These are phyloP conservation scores for Chenopodium quinoa DNA, from an alignment of 148 eudicot genomes.

Conservation along the genomic window DNA sequence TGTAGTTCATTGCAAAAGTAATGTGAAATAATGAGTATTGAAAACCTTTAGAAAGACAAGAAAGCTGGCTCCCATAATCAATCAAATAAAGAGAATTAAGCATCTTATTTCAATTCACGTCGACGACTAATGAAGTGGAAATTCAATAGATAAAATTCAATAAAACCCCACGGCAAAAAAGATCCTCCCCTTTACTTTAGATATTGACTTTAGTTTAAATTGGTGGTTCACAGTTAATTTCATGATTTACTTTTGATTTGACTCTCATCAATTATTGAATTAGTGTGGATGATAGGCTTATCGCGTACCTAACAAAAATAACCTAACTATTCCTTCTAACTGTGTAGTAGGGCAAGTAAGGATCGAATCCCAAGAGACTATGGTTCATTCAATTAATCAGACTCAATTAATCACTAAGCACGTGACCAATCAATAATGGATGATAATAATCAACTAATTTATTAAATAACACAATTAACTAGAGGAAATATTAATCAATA, in stretches of 20 bases:
- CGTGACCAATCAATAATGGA: too few relatives aligned
- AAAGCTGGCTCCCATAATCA: conserved; percentile 1
- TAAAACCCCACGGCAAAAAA: background rate
- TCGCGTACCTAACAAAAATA: too few relatives aligned
- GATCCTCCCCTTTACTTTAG: background rate
- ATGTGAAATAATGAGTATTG: background rate
- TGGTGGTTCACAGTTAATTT: background rate
- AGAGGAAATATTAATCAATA: too few relatives aligned
- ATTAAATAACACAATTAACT: too few relatives aligned
- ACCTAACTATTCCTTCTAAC: too few relatives aligned
- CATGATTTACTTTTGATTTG: background rate
- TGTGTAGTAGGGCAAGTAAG: too few relatives aligned
- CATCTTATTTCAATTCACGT: background rate
- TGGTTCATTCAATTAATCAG: too few relatives aligned
- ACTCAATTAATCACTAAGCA: too few relatives aligned
- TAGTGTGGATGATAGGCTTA: too few relatives aligned
- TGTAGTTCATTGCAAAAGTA: background rate
- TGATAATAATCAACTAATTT: too few relatives aligned
- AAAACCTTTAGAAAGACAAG: background rate
- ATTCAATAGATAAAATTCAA: background rate
- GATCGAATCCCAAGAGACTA: too few relatives aligned
- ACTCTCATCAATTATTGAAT: background rate
- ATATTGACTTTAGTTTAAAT: background rate
- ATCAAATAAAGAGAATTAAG: background rate
- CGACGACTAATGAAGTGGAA: background rate